A percentile compares a stretch with the other conserved stretches of the same genome.
Conservation (phyloP, 495 filamentous ascomycete species). For the Pseudoneurospora amorphoporcata region DNA sequence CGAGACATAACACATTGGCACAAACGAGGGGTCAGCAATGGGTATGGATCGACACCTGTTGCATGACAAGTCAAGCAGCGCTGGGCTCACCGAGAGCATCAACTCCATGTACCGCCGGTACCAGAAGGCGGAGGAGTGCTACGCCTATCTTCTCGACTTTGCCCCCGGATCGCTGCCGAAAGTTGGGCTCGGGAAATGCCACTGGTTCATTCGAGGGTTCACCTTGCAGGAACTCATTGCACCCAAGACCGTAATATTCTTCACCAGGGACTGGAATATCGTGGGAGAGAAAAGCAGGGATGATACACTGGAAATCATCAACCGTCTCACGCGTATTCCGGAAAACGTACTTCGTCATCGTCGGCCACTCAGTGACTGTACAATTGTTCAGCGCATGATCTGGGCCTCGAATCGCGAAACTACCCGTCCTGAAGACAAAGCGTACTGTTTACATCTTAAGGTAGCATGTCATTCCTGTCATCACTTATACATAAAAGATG, state of each 20-base stretch:
- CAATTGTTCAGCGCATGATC: neutral
- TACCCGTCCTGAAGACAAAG: neutral
- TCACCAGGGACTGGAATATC: neutral
- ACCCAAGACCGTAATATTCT: conserved; percentile 20
- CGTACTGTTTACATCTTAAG: too few species aligned
- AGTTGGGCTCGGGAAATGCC: conserved; percentile 2
- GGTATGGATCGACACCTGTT: conserved; percentile 38
- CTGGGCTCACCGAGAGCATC: conserved; percentile 34
- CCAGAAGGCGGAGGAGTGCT: conserved; percentile 19
- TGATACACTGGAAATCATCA: neutral
- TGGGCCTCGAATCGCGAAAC: neutral
- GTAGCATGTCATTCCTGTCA: too few species aligned
- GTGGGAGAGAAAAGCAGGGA: neutral
- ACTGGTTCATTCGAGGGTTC: conserved; percentile 28
- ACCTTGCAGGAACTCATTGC: conserved; percentile 34
- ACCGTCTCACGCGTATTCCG: neutral
- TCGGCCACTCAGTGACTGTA: neutral
- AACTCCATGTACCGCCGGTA: conserved; percentile 43
- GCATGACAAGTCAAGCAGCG: conserved; percentile 38
- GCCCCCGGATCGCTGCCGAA: neutral
- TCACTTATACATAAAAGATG: too few species aligned
- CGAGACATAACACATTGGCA: conserved; percentile 16
- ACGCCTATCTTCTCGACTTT: conserved; percentile 18
- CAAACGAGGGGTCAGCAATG: conserved; percentile 13
- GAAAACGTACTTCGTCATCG: neutral